Conservation (phyloP, 2,329 filamentous ascomycete genomes). For the Pseudocercospora fijiensis region DNA sequence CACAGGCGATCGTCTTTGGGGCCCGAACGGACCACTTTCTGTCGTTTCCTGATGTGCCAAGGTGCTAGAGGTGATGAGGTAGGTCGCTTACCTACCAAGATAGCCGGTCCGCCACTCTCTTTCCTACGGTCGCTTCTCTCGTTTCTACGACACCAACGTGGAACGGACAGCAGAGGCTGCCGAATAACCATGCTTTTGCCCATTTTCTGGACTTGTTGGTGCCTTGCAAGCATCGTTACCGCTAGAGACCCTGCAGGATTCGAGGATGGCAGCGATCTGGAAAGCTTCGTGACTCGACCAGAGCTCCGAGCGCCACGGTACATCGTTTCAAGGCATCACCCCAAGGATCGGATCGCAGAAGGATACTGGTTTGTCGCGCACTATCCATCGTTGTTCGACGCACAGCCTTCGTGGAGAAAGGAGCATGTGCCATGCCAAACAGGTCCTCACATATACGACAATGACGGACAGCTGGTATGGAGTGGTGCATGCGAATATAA, state of each 20-base stretch:
- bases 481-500: conserved; percentile 12
- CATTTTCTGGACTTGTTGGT: not conserved
- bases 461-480: conserved; percentile 17
- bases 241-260: conserved; percentile 7
- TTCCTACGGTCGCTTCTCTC: not conserved
- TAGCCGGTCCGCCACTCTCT: not conserved
- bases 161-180: not conserved
- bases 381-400: conserved; percentile 13
- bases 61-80: not conserved
- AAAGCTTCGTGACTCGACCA: conserved; percentile 12
- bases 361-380: conserved; percentile 26
- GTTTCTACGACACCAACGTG: not conserved
- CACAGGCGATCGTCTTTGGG: not conserved
- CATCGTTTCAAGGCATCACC: conserved; percentile 14
- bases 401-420: conserved; percentile 10
- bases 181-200: not conserved
- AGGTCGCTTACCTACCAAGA: not conserved
- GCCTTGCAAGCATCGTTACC: not conserved
- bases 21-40: not conserved
- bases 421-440: conserved; percentile 15
- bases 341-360: conserved; percentile 11
- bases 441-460: conserved; percentile 20
- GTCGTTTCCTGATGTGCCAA: not conserved
- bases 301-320: conserved; percentile 16
- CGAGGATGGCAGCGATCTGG: conserved; percentile 9